Percentiles rank a stretch among this genome's conserved stretches.
Evolutionary conservation across 2,329 filamentous ascomycete species (phyloP).

Genomic region (Trichophyton equinum): DNA sequence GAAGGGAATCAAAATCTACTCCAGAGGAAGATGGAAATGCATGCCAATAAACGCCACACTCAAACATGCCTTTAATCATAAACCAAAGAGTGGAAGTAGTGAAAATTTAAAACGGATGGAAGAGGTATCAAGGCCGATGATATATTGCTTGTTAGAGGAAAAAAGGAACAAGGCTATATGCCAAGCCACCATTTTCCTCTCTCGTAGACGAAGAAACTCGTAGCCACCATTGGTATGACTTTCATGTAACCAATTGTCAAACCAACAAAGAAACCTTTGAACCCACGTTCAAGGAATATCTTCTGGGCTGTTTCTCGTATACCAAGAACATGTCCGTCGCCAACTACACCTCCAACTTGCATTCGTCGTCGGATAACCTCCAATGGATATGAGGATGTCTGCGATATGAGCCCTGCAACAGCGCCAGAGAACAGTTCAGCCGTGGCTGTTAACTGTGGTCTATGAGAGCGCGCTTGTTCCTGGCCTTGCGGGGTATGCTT

Average conservation of each 20-base stretch:
- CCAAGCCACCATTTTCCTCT: conserved; percentile 51
- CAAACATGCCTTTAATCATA: background rate
- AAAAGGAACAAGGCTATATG: conserved; percentile 36
- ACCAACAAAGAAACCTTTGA: conserved; percentile 79
- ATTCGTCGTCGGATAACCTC: conserved; percentile 86
- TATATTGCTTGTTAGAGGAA: background rate
- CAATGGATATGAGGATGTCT: conserved; percentile 84
- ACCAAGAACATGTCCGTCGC: conserved; percentile 66
- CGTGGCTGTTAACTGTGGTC: conserved; percentile 65
- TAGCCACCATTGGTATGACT: conserved; percentile 76
- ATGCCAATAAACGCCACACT: background rate
- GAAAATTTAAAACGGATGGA: background rate
- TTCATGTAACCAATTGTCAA: conserved; percentile 92
- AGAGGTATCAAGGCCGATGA: background rate
- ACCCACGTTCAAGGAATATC: conserved; percentile 64
- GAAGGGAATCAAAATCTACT: background rate
- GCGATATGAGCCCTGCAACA: conserved; percentile 73
- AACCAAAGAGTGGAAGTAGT: background rate
- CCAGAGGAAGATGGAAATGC: background rate
- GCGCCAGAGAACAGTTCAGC: conserved; percentile 79
- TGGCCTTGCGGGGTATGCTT: conserved; percentile 21
- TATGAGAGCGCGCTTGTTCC: conserved; percentile 39
- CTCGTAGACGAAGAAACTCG: conserved; percentile 56
- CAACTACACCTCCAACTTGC: conserved; percentile 91
- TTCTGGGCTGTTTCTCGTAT: conserved; percentile 65